Conservation (phyloP, 176 grass and related monocot species). For the Echinochloa phyllopogon region DNA sequence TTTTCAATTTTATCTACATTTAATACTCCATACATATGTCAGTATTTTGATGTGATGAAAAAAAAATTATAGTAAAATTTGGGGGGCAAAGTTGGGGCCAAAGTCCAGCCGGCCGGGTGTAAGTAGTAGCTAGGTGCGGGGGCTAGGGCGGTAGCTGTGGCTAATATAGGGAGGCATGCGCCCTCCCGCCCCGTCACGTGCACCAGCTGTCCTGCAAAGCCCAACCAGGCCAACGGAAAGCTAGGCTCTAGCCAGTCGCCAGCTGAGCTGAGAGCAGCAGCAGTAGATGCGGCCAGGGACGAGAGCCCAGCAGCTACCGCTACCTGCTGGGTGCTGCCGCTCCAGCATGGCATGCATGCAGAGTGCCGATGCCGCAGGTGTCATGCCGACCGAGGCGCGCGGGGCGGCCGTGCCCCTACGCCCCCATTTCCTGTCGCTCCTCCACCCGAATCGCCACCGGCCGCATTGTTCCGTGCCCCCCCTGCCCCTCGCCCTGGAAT, state of each 20-base stretch:
- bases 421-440: neutral
- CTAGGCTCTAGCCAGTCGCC: neutral
- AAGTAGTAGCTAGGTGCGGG: neutral
- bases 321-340: neutral
- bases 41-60: too few species aligned
- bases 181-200: conserved; percentile 44
- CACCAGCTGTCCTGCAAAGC: conserved; percentile 43
- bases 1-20: too few species aligned
- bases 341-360: conserved; percentile 11
- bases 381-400: conserved; percentile 2
- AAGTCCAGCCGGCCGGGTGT: too few species aligned
- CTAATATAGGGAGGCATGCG: conserved; percentile 60
- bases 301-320: neutral
- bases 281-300: neutral
- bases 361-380: neutral
- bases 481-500: neutral
- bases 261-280: neutral
- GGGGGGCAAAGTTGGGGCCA: too few species aligned
- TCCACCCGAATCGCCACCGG: neutral
- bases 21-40: too few species aligned
- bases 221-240: conserved; percentile 26
- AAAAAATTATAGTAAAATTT: too few species aligned
- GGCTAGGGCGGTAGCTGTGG: conserved; percentile 26
- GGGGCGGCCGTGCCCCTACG: conserved; percentile 27
- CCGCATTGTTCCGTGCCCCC: neutral